phyloP scores from a whole-genome alignment of 441 rosid genomes.

The Populus tomentosa region DNA sequence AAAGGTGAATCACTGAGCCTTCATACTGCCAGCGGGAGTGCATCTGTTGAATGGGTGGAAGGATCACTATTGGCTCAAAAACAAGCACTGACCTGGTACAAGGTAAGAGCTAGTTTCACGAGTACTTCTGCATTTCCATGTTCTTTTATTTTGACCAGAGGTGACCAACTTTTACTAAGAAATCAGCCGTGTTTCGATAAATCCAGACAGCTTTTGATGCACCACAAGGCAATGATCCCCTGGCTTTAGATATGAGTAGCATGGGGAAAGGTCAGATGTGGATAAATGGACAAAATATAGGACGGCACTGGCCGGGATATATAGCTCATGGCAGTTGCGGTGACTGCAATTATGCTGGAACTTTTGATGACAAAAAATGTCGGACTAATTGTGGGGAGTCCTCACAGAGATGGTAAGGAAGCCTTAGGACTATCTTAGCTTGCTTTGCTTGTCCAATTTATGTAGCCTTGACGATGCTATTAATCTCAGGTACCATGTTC shows the following conservation, averaged over 20 bases:
- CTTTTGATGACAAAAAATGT: constrained; percentile 70
- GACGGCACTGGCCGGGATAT: constrained; percentile 95
- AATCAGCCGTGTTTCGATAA: background rate
- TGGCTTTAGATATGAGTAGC: constrained; percentile 86
- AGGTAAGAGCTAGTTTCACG: constrained; percentile 37
- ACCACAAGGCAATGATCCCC: constrained; percentile 71
- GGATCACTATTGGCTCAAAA: constrained; percentile 60
- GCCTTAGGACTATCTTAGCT: background rate
- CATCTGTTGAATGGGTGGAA: constrained; percentile 80
- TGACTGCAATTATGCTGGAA: constrained; percentile 68
- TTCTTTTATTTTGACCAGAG: background rate
- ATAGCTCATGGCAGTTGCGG: constrained; percentile 74
- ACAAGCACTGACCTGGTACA: constrained; percentile 93
- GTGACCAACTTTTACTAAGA: background rate
- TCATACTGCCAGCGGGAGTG: constrained; percentile 78
- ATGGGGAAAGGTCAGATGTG: constrained; percentile 98
- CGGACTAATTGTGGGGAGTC: constrained; percentile 85
- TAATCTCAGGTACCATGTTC: constrained; percentile 77
- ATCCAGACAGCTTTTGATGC: constrained; percentile 75
- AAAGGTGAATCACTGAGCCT: constrained; percentile 79
- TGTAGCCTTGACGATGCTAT: background rate
- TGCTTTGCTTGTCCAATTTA: background rate
- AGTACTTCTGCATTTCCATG: background rate
- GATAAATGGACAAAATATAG: constrained; percentile 87
- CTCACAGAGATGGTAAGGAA: constrained; percentile 79